A percentile compares a stretch with the other conserved stretches of the same genome.
phyloP scores from a whole-genome alignment of 139 green algal species.

The Picochlorum sp. region DNA sequence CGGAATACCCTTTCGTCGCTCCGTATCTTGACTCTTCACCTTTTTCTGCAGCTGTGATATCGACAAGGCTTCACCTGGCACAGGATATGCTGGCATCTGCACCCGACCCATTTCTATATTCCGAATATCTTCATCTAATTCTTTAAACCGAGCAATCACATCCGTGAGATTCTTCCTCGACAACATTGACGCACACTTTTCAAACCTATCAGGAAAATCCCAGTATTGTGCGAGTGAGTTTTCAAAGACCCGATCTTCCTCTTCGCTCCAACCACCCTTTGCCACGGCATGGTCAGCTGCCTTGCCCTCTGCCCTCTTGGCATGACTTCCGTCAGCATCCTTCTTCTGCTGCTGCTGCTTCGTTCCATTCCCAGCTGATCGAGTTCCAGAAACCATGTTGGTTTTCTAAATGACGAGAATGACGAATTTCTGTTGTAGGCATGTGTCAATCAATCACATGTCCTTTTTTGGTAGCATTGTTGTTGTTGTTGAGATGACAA shows the following conservation, averaged over 20 bases:
- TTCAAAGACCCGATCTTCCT: constrained; percentile 46
- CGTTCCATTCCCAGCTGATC: background rate
- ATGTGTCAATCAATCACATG: too few relatives aligned
- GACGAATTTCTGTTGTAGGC: too few relatives aligned
- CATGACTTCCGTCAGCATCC: background rate
- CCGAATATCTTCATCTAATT: constrained; percentile 48
- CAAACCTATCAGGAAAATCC: constrained; percentile 26
- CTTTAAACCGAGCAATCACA: constrained; percentile 28
- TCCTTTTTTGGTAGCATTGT: too few relatives aligned
- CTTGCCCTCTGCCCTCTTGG: background rate
- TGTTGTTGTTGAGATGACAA: too few relatives aligned
- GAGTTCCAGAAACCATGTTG: background rate
- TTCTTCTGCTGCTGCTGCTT: background rate
- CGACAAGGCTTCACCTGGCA: constrained; percentile 25
- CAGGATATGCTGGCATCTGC: constrained; percentile 48
- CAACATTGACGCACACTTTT: constrained; percentile 24
- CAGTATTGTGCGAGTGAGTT: constrained; percentile 34
- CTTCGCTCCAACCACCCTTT: constrained; percentile 22
- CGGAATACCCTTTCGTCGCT: constrained; percentile 82
- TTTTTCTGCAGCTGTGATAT: constrained; percentile 35
- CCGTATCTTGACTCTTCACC: constrained; percentile 34
- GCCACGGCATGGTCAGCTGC: background rate
- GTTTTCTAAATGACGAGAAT: background rate
- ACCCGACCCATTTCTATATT: constrained; percentile 54
- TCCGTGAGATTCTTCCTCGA: constrained; percentile 22